Percentiles rank a stretch among this genome's conserved stretches.
phyloP scores from a whole-genome alignment of 352 stramenopile species.

The Phytophthora hybrid region DNA sequence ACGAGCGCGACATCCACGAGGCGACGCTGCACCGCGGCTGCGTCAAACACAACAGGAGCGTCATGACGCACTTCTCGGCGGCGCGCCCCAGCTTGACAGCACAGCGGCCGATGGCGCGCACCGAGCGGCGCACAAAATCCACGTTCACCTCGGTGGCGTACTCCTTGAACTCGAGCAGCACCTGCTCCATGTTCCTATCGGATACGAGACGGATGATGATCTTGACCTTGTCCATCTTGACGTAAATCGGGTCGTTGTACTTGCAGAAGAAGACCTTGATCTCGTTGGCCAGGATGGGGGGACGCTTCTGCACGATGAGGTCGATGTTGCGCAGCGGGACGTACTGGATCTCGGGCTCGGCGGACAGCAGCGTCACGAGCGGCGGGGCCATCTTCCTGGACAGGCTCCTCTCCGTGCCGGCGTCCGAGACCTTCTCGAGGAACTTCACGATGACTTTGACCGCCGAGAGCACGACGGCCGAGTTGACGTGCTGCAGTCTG shows the following conservation, averaged over 20 bases:
- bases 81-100: constrained; percentile 98
- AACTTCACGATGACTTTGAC: constrained; percentile 98
- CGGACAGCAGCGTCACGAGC: constrained; percentile 98
- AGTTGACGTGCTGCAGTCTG: constrained; percentile 98
- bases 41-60: constrained; percentile 42
- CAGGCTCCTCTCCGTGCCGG: constrained; percentile 92
- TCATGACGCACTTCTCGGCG: constrained; percentile 97
- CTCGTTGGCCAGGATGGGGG: constrained; percentile 95
- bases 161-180: constrained; percentile 98
- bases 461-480: constrained; percentile 97
- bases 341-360: constrained; percentile 99
- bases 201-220: constrained; percentile 99
- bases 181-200: constrained; percentile 99
- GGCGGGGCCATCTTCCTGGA: constrained; percentile 97
- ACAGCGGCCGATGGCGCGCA: constrained; percentile 97
- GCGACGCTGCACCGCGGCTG: constrained; percentile 24
- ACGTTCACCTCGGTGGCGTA: constrained; percentile 99
- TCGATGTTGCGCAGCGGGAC: constrained; percentile 99
- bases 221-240: constrained; percentile 99
- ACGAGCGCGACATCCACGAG: neutral
- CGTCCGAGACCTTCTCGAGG: constrained; percentile 95
- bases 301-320: constrained; percentile 98
- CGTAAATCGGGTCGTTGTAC: constrained; percentile 99
- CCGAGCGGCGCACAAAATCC: constrained; percentile 98
- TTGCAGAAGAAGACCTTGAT: constrained; percentile 99